A percentile compares a stretch with the other conserved stretches of the same genome.
Evolutionary conservation across 257 asterid species (phyloP).

Genomic region (Ocimum tenuiflorum): DNA sequence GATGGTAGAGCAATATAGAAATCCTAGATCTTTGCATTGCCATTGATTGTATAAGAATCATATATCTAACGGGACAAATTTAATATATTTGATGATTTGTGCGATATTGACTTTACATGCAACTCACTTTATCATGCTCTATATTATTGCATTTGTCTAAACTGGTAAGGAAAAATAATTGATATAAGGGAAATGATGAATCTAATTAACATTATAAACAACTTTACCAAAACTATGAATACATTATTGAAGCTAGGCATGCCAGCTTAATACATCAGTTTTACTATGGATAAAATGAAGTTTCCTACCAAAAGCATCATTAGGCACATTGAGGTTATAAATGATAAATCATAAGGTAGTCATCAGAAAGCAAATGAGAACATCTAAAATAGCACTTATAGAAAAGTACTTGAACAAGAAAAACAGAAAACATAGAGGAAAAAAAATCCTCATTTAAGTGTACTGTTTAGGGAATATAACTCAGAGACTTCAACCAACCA

Average conservation of each 20-base stretch:
- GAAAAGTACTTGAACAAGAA: not conserved
- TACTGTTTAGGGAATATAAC: not conserved
- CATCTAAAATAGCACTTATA: not conserved
- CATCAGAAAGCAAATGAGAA: not conserved
- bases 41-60: not conserved
- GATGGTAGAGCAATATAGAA: not conserved
- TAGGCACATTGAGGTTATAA: not conserved
- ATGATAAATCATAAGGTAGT: constrained; percentile 1
- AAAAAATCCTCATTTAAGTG: not conserved
- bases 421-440: not conserved
- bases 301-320: not conserved
- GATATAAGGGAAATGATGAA: too few species aligned
- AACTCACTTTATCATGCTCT: too few species aligned
- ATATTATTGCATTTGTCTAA: too few species aligned
- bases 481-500: not conserved
- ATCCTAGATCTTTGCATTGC: not conserved
- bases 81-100: not conserved
- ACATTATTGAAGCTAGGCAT: too few species aligned
- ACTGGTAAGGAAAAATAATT: too few species aligned
- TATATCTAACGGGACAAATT: not conserved
- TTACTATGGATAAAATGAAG: not conserved
- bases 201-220: too few species aligned
- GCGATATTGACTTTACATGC: not conserved
- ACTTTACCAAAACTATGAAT: too few species aligned
- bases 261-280: too few species aligned